These are phyloP conservation scores for Trichoderma simmonsii DNA, from an alignment of 2,329 filamentous ascomycete species.

Conservation along the genomic window DNA sequence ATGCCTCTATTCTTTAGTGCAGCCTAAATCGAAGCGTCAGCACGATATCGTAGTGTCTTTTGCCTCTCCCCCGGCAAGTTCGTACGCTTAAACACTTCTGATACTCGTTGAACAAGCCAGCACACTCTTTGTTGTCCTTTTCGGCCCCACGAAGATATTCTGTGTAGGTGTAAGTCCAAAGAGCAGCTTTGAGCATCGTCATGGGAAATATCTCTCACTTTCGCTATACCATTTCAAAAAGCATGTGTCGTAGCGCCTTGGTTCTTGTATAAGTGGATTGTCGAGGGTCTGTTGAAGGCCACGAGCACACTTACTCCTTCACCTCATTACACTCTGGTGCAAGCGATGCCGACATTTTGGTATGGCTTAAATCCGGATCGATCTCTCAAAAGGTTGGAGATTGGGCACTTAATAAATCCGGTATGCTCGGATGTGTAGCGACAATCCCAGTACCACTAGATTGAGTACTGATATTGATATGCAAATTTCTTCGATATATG, in stretches of 20 bases:
- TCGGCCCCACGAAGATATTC: conserved; percentile 88
- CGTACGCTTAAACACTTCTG: conserved; percentile 76
- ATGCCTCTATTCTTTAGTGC: conserved; percentile 87
- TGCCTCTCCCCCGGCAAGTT: background rate
- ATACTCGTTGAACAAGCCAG: conserved; percentile 81
- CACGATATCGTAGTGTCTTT: background rate
- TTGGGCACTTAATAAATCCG: background rate
- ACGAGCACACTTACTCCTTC: conserved; percentile 69
- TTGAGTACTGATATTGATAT: background rate
- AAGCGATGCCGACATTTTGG: conserved; percentile 83
- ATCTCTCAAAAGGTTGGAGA: background rate
- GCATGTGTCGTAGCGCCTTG: conserved; percentile 89
- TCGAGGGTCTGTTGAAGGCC: background rate
- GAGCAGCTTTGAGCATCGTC: conserved; percentile 18
- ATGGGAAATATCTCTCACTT: conserved; percentile 56
- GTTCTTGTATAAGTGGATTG: background rate
- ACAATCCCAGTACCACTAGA: background rate
- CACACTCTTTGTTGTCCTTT: conserved; percentile 79
- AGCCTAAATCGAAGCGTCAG: conserved; percentile 50
- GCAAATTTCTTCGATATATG: background rate
- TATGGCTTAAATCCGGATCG: conserved; percentile 8
- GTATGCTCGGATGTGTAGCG: background rate
- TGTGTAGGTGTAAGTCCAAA: conserved; percentile 33
- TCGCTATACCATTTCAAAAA: conserved; percentile 99
- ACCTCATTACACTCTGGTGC: conserved; percentile 92